These are phyloP conservation scores for Podaxis rugospora DNA, from an alignment of 768 basidiomycete species.

Conservation along the genomic window DNA sequence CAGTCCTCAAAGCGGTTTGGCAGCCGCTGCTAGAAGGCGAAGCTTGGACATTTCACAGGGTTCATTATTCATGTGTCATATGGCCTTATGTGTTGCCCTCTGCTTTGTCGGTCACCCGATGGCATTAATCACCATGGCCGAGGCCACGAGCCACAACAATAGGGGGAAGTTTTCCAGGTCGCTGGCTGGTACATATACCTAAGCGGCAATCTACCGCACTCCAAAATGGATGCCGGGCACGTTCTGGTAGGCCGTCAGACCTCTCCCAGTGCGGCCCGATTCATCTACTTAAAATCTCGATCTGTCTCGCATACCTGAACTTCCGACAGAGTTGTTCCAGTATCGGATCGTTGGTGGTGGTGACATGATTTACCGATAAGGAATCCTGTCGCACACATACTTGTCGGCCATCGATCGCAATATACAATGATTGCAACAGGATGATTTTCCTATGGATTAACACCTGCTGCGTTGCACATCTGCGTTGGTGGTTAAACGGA, in stretches of 20 bases:
- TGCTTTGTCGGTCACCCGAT: neutral
- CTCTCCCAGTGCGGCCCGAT: neutral
- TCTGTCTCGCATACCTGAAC: neutral
- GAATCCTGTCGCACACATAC: neutral
- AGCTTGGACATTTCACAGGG: neutral
- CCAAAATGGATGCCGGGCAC: neutral
- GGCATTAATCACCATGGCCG: neutral
- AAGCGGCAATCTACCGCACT: neutral
- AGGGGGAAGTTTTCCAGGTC: neutral
- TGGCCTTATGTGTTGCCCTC: neutral
- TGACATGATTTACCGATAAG: neutral
- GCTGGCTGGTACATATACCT: neutral
- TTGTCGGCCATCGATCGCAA: neutral
- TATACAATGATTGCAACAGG: neutral
- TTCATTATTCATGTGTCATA: neutral
- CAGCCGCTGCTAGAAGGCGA: conserved; percentile 1
- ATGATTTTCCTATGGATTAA: neutral
- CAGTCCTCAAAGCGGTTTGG: conserved; percentile 13
- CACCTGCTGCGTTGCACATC: neutral
- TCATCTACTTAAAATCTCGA: neutral
- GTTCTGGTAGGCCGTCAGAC: neutral
- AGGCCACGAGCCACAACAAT: neutral
- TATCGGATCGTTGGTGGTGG: neutral
- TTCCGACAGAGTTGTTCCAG: neutral
- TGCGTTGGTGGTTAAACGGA: neutral